A percentile compares a stretch with the other conserved stretches of the same genome.
Conservation (phyloP, 2,329 filamentous ascomycete genomes). For the Scedosporium boydii region DNA sequence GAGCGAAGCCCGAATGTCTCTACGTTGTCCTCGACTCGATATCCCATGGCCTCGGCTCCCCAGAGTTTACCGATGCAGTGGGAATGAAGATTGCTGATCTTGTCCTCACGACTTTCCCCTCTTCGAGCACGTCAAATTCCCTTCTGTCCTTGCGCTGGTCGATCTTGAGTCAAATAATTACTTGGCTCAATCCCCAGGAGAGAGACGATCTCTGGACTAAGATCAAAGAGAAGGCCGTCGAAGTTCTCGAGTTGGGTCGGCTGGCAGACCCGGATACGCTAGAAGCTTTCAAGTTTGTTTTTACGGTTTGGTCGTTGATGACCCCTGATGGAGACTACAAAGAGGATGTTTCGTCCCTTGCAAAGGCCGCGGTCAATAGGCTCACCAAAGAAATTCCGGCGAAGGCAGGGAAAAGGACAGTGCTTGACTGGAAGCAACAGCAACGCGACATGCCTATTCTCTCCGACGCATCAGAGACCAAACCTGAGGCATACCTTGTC, state of each 20-base stretch:
- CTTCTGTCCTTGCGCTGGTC: slow-evolving; percentile 30
- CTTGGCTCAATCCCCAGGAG: slow-evolving; percentile 22
- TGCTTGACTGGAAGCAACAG: background rate
- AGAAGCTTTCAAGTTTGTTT: slow-evolving; percentile 31
- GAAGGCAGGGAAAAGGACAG: slow-evolving; percentile 10
- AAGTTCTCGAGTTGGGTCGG: slow-evolving; percentile 21
- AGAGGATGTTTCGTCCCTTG: slow-evolving; percentile 19
- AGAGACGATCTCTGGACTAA: slow-evolving; percentile 22
- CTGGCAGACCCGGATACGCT: slow-evolving; percentile 25
- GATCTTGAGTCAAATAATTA: slow-evolving; percentile 24
- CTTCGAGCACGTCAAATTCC: slow-evolving; percentile 17
- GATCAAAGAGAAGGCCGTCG: slow-evolving; percentile 22
- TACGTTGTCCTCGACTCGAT: slow-evolving; percentile 34
- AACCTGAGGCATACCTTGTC: background rate
- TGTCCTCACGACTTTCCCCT: slow-evolving; percentile 15
- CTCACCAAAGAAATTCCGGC: slow-evolving; percentile 20
- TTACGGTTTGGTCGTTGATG: slow-evolving; percentile 26
- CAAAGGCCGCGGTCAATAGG: slow-evolving; percentile 23
- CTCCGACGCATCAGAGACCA: background rate
- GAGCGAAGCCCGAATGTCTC: slow-evolving; percentile 19
- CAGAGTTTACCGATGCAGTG: slow-evolving; percentile 32
- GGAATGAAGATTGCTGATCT: slow-evolving; percentile 28
- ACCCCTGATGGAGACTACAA: slow-evolving; percentile 23
- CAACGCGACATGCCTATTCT: background rate
- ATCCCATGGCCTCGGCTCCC: slow-evolving; percentile 28